Base-by-base conservation (phyloP, 2,329 filamentous ascomycete genomes). In the Aspergillus sp. region DNA sequence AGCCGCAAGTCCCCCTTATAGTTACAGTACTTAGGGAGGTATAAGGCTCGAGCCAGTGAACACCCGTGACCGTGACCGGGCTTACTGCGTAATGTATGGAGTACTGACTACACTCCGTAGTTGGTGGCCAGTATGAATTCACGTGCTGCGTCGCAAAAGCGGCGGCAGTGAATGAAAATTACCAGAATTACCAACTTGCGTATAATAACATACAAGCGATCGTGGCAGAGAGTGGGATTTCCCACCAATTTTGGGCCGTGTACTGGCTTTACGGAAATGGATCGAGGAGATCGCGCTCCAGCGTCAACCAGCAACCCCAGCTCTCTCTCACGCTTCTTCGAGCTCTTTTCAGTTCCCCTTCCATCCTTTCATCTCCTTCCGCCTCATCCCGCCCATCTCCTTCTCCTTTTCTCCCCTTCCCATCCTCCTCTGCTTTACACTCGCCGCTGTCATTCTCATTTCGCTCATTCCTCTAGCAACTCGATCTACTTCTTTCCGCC, bases 301-400 rank as follows among this genome's bases (percentile, higher is more conserved):
- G 45, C 53, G 24, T 43, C 43, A 48, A 37, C 23, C 52, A 48
- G 52, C 45, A 45, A 48, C 39, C 53, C 37, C 31, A 46, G 35
- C 12, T 14, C 3, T 31, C 47, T 50, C 46, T 48, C 45, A 17
- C 50, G 21, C 24, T 44, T 19, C 41, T 21, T 21, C 41, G 14
- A 35, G 27, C 45, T 41, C 35, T 19, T 46, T n/a, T 45, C 23
- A 49, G 39, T 40, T 48, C 52, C 21, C 47, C 50, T 57, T 56
- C 51, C 54, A 54, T 56, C 57, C 52, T 35, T 47, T 51, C 41
- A 44, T 53, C 57, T 56, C 40, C 50, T 53, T 56, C 51, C 56
- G 23, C 21, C 44, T 47, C 56, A 40, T 61, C 53, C 31, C 48
- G 19, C 45, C 31, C 56, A 45, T 35, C n/a, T 55, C 43, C 33